Base-by-base conservation (phyloP, 805 yeast species). In the Wickerhamiella cacticola region DNA sequence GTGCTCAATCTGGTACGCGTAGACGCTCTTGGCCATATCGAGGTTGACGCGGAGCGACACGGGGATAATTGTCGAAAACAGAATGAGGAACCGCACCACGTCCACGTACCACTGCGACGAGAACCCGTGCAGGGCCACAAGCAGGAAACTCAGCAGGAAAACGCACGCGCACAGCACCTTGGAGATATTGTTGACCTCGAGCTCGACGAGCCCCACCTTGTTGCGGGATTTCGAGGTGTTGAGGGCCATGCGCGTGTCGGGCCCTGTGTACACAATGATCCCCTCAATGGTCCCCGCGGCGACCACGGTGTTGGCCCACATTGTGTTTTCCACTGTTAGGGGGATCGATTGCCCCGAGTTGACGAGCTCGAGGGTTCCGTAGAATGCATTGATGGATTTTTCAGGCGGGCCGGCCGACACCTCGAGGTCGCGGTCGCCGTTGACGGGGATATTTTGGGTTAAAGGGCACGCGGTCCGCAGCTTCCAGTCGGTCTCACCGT, bases 401-500 rank as follows among this genome's bases (percentile, higher is more conserved):
- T 81, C 75, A 1, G 99, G 99, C 0, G 80, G 74, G n/a, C 80
- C 75, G 5, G 86, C 86, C 2, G 73, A 69, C n/a, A 87, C 71
- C 41, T 71, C 68, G 40, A 78, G 71, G 49, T 74, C 72, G 18
- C 54, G 50, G 36, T 58, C 49, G 9, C 56, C 76, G 29, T 43
- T 69, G 68, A n/a, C 73, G 65, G 10, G 75, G 63, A 38, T 76
- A 55, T 29, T 63, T 63, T 89, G 97, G 0, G 96, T 84, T 24
- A 78, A 58, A 10, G 79, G 72, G 42, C 80, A 73, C 0, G 96
- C 92, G 33, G 84, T 67, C 57, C 98, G 71, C 48, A 92, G 69
- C 63, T 92, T 92, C 99, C 99, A 92, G 66, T 92, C 99, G 5
- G 99, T 92, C 64, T 92, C 99, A 60, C 99, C 99, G 64, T 92